Conservation (phyloP, 2,329 filamentous ascomycete genomes). For the Sclerotinia spermophila region DNA sequence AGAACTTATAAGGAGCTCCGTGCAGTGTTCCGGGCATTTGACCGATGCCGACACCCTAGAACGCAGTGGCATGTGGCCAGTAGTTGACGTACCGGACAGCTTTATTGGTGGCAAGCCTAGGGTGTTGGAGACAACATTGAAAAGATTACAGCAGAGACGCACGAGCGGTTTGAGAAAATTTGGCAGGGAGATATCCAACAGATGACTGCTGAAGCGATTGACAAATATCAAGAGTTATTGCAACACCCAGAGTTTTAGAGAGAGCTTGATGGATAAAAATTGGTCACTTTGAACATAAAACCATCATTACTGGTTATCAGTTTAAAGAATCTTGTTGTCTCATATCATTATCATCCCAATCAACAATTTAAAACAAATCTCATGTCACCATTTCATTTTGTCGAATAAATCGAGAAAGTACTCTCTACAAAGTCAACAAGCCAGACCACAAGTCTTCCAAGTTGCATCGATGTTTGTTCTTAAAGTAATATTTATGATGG, state of each 20-base stretch:
- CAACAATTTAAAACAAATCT: no score
- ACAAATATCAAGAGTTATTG: neutral
- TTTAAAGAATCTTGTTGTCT: no score
- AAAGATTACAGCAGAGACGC: constrained; percentile 41
- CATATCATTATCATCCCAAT: no score
- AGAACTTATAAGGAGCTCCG: constrained; percentile 35
- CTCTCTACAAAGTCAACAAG: no score
- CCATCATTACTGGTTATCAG: no score
- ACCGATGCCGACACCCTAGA: constrained; percentile 41
- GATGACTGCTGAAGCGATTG: neutral
- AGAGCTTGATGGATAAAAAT: neutral
- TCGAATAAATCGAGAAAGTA: no score
- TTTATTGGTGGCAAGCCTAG: constrained; percentile 40
- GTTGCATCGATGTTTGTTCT: no score
- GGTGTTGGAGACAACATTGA: constrained; percentile 37
- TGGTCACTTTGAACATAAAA: no score
- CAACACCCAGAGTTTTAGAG: no score
- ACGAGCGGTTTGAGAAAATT: constrained; percentile 42
- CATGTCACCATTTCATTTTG: no score
- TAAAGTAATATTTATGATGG: no score
- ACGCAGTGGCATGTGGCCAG: constrained; percentile 18
- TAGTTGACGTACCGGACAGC: constrained; percentile 35
- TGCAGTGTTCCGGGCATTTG: constrained; percentile 46
- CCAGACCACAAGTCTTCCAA: no score
- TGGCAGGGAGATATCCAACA: constrained; percentile 34